Evolutionary conservation across 2,329 filamentous ascomycete species (phyloP).

Genomic region (Capronia americana): DNA sequence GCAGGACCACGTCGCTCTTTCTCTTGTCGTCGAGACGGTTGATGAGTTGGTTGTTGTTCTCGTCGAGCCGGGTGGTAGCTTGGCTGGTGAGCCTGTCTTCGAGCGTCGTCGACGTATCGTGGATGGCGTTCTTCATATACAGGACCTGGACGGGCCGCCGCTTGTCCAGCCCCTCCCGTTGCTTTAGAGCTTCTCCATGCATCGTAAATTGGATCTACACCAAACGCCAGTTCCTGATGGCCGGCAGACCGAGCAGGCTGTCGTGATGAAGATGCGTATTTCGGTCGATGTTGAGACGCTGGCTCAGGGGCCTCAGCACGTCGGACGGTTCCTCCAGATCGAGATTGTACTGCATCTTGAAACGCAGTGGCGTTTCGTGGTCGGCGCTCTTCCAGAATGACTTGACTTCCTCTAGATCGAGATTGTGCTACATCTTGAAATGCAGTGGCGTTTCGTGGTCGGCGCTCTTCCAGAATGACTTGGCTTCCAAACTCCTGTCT

Average conservation of each 20-base stretch:
- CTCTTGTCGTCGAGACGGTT: not conserved
- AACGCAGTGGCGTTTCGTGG: not conserved
- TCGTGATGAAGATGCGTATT: not conserved
- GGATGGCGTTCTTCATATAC: not conserved
- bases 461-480: not conserved
- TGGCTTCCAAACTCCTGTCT: not conserved
- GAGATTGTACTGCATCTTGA: not conserved
- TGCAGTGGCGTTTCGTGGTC: not conserved
- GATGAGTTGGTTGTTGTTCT: not conserved
- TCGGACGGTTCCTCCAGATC: not conserved
- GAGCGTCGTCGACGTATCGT: not conserved
- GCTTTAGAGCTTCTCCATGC: not conserved
- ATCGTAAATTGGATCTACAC: not conserved
- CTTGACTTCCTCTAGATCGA: not conserved
- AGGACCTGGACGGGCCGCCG: no score
- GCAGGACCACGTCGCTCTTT: not conserved
- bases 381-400: not conserved
- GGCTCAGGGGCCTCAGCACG: not conserved
- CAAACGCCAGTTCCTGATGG: not conserved
- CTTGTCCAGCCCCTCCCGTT: not conserved
- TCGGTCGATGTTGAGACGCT: not conserved
- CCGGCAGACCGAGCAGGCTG: not conserved
- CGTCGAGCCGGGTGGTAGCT: not conserved
- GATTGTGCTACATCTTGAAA: not conserved
- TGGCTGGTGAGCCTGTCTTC: not conserved